Evolutionary conservation across 176 grass and related monocot species (phyloP), one percentile per base, ranked within the genome.

Genomic region (Leersia perrieri): DNA sequence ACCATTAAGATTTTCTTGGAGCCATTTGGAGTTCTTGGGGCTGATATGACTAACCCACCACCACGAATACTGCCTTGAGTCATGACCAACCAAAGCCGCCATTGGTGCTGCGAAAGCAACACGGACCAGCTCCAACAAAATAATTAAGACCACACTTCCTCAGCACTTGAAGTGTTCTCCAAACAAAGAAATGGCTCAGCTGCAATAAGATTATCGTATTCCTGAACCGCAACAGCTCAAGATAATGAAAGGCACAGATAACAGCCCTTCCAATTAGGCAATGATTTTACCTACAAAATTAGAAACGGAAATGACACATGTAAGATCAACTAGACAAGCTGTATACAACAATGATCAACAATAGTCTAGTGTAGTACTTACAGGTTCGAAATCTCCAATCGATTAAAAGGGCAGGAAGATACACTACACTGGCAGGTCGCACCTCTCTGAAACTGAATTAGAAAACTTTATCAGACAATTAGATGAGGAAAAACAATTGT

Each of bases 1-100:
- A 98, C 95, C 95, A 10, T 78, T 90, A 35, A 98, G 88, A 81
- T 92, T 93, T 78, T 88, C 91, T 75, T 92, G 86, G 60, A 98
- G 95, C 95, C 95, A 98, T 92, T 93, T 95, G 36, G 95, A 98
- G 79, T 98, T 92, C 76, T 91, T 90, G 53, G 95, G 92, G 66
- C 91, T 95, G 80, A 94, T 90, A 88, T 97, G 92, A 82, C 90
- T 97, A 71, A 90, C 90, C 91, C 92, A 91, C 85, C 62, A 87
- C 90, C 86, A 91, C 72, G 92, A 91, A 65, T 87, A 89, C 87
- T 89, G 87, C 71, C 84, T 91, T 10, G 84, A 84, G 70, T 91
- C 84, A 29, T 82, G 80, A 65, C 57, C 80, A 63, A 49, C 58
- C 33, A 75, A 80, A 66, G 75, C n/a, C 27, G 89, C 88, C 91